phyloP scores from a whole-genome alignment of 2,329 filamentous ascomycete genomes.

The Endoconidiophora polonica region DNA sequence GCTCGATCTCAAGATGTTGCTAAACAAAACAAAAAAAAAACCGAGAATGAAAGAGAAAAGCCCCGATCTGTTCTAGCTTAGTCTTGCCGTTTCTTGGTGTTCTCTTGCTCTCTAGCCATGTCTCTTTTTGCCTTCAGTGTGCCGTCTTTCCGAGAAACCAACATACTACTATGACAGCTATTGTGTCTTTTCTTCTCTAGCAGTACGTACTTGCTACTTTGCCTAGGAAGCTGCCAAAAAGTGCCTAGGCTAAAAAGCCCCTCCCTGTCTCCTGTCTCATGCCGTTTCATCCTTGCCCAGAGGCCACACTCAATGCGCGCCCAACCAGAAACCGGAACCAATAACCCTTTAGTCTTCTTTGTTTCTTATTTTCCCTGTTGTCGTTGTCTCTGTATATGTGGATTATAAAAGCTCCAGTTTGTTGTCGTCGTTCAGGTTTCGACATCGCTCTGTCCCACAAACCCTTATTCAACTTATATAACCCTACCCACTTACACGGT shows the following conservation, averaged over 20 bases:
- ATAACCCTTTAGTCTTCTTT: no score
- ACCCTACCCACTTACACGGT: no score
- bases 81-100: neutral
- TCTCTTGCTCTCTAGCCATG: neutral
- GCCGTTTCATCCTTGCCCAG: neutral
- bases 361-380: no score
- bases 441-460: no score
- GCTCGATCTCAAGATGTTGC: neutral
- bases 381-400: no score
- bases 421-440: no score
- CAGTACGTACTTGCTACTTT: neutral
- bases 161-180: neutral
- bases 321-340: no score
- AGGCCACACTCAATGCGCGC: neutral
- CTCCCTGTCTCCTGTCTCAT: constrained; percentile 1
- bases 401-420: no score
- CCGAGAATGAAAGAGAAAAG: neutral
- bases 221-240: no score
- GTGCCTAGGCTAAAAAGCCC: neutral
- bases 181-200: neutral
- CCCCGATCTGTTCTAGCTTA: neutral
- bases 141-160: no score
- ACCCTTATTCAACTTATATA: no score
- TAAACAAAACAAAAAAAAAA: neutral
- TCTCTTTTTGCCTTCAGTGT: no score